Percentiles rank a stretch among this genome's conserved stretches.
These are phyloP conservation scores for Lunularia cruciata DNA, from an alignment of 225 moss, liverwort and hornwort genomes.

Conservation along the genomic window DNA sequence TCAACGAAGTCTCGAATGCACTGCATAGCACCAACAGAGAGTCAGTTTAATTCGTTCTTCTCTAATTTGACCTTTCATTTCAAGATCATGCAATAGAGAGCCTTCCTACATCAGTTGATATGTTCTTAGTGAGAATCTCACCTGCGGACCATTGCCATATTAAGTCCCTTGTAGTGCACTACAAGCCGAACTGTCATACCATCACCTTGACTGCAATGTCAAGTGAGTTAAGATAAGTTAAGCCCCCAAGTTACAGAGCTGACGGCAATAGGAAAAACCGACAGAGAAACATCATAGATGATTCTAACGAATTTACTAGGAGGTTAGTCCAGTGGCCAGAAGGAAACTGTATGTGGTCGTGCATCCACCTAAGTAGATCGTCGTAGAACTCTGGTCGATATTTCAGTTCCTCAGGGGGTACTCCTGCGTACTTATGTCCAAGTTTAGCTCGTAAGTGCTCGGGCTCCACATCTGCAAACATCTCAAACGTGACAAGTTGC, in stretches of 20 bases:
- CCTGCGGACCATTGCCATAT: constrained; percentile 95
- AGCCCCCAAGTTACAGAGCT: background rate
- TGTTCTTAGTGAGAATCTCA: constrained; percentile 19
- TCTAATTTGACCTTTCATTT: background rate
- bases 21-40: constrained; percentile 46
- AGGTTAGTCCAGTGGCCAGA: background rate
- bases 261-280: too few relatives aligned
- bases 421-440: constrained; percentile 83
- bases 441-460: constrained; percentile 80
- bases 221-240: background rate
- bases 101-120: too few relatives aligned
- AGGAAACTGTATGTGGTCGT: background rate
- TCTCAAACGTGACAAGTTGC: too few relatives aligned
- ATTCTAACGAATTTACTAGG: too few relatives aligned
- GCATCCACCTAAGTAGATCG: constrained; percentile 75
- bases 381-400: constrained; percentile 77
- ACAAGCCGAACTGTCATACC: constrained; percentile 98
- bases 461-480: constrained; percentile 81
- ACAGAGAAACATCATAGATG: too few relatives aligned
- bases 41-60: background rate
- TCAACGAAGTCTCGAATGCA: constrained; percentile 80
- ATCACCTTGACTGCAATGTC: constrained; percentile 86
- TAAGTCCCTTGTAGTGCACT: constrained; percentile 93
- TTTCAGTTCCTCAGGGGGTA: constrained; percentile 78
- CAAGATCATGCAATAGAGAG: background rate